Evolutionary conservation across 352 stramenopile genomes (phyloP).

Genomic region (Aphanomyces euteiches): DNA sequence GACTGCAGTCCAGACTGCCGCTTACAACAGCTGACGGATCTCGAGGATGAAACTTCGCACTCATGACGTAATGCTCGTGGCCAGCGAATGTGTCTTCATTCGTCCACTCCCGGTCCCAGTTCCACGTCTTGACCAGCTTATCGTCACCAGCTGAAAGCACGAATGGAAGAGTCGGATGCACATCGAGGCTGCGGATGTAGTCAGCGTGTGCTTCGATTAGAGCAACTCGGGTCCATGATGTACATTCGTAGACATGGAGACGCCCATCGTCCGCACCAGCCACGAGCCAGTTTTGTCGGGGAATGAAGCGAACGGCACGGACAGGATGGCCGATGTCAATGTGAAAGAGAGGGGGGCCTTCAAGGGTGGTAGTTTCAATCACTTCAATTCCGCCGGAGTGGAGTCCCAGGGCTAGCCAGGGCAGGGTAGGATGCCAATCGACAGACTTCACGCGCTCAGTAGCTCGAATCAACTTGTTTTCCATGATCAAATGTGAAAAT

Average conservation of each 20-base stretch:
- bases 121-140: conserved; percentile 93
- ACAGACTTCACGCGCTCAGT: conserved; percentile 92
- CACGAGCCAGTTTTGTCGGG: conserved; percentile 87
- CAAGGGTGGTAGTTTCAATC: conserved; percentile 80
- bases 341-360: conserved; percentile 85
- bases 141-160: conserved; percentile 87
- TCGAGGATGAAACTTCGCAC: conserved; percentile 91
- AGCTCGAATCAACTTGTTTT: conserved; percentile 64
- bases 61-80: conserved; percentile 94
- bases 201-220: conserved; percentile 92
- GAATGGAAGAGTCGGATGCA: conserved; percentile 89
- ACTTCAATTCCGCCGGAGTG: conserved; percentile 93
- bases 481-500: too few species aligned
- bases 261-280: conserved; percentile 84
- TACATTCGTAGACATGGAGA: conserved; percentile 92
- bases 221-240: conserved; percentile 86
- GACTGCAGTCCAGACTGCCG: conserved; percentile 87
- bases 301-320: conserved; percentile 63
- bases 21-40: conserved; percentile 91
- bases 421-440: conserved; percentile 88
- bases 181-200: conserved; percentile 88
- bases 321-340: conserved; percentile 78
- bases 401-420: conserved; percentile 90
- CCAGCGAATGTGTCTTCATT: conserved; percentile 38
- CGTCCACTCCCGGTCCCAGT: conserved; percentile 57